Conservation (phyloP, 331 rosid genomes). For the Pyrus hybrid region DNA sequence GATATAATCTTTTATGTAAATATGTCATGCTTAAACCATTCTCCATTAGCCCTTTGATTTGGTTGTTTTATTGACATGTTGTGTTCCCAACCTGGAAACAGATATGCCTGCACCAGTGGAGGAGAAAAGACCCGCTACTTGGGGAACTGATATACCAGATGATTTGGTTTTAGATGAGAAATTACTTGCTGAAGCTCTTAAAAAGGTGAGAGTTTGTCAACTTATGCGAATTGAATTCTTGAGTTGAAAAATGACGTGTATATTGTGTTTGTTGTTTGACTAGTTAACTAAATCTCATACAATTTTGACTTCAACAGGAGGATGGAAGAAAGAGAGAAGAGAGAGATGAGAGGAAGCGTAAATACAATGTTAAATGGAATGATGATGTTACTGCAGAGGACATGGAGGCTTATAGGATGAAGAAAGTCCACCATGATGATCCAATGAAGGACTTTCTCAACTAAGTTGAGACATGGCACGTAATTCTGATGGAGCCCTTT, state of each 20-base stretch:
- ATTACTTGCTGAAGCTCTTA: conserved; percentile 41
- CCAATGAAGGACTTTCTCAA: conserved; percentile 58
- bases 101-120: conserved; percentile 39
- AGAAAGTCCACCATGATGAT: conserved; percentile 64
- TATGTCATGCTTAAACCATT: background rate
- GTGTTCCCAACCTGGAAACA: conserved; percentile 14
- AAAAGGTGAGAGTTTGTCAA: conserved; percentile 20
- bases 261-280: background rate
- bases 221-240: background rate
- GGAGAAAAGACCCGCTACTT: conserved; percentile 56
- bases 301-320: conserved; percentile 35
- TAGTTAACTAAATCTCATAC: background rate
- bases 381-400: conserved; percentile 69
- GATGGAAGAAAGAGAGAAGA: conserved; percentile 62
- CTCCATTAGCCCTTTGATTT: background rate
- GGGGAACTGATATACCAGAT: conserved; percentile 66
- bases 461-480: background rate
- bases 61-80: background rate
- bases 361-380: conserved; percentile 65
- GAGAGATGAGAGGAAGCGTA: conserved; percentile 71
- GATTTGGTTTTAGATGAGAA: conserved; percentile 45
- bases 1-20: background rate
- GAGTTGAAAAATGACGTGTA: background rate
- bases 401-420: conserved; percentile 86
- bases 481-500: background rate